Percentiles rank a stretch among this genome's conserved stretches.
These are phyloP conservation scores for Ogataea glucozyma DNA, from an alignment of 805 yeast genomes.

Conservation along the genomic window DNA sequence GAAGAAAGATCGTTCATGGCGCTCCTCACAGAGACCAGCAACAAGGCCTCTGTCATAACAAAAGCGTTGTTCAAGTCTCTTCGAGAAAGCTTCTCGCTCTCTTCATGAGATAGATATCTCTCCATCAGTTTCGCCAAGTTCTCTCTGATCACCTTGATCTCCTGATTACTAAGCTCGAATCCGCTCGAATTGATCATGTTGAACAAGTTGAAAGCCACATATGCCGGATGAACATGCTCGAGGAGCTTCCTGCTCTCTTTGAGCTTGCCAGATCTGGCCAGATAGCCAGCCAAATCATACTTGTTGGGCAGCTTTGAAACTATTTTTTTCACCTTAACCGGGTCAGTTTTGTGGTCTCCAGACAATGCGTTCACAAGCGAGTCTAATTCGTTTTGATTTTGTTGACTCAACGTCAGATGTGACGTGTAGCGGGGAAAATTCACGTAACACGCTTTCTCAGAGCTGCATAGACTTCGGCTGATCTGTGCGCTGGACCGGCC, in stretches of 20 bases:
- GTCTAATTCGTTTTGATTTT: slow-evolving; percentile 5
- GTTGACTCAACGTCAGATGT: slow-evolving; percentile 6
- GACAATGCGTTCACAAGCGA: neutral
- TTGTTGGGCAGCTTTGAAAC: slow-evolving; percentile 15
- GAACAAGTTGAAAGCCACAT: slow-evolving; percentile 11
- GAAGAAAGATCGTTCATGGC: neutral
- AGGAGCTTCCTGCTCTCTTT: slow-evolving; percentile 9
- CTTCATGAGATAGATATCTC: neutral
- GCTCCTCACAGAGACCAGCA: slow-evolving; percentile 8
- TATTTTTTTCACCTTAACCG: neutral
- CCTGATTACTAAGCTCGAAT: neutral
- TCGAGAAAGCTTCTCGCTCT: neutral
- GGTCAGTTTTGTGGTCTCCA: too few relatives aligned
- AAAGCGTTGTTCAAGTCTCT: slow-evolving; percentile 6
- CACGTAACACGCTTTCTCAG: neutral
- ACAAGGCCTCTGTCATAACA: slow-evolving; percentile 6
- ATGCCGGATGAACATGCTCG: slow-evolving; percentile 2
- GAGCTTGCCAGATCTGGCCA: slow-evolving; percentile 9
- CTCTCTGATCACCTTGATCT: neutral
- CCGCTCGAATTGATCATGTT: slow-evolving; percentile 9
- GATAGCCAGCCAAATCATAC: slow-evolving; percentile 15
- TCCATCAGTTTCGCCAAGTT: neutral
- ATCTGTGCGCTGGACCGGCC: neutral
- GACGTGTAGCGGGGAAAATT: neutral
- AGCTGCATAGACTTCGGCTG: neutral